Evolutionary conservation across 768 basidiomycete species (phyloP), one percentile per base, ranked within the genome.

Genomic region (Lactarius sanguifluus): DNA sequence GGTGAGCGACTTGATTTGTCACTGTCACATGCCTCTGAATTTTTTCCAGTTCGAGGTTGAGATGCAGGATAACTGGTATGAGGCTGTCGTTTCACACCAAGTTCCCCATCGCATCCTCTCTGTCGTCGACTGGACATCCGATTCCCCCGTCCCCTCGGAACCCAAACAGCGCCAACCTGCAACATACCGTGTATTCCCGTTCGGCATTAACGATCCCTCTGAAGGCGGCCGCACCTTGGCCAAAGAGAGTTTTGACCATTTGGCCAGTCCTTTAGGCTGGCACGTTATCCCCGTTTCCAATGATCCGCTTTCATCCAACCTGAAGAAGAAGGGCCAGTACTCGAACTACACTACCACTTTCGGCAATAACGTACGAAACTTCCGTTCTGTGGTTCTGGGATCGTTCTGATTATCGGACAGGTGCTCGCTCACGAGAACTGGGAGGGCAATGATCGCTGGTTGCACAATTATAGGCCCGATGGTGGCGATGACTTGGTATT

Each of bases 51-150:
- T 95, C 72, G 93, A 95, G 74, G 90, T 96, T 54, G 91, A 94
- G 82, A 93, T 96, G 90, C 74, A 88, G 73, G 88, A 97, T 78
- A 98, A 95, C 77, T 96, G 93, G 93, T 98, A 98, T 72, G 94
- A 98, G 76, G 85, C 94, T 4, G 83, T 92, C 28, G 88, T 99
- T 52, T 88, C 91, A 13, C 87, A 85, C 1, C 75, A 78, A 32
- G 76, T 82, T n/a, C 91, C 93, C 30, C 88, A 94, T 74, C 83
- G 87, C 67, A 88, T 95, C 71, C 79, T 98, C 72, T 88, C 90
- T 32, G 93, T 96, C 43, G 92, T 96, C 68, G 96, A 98, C 75
- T 98, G 95, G 96, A 94, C 89, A 1, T 89, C 90, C n/a, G 94
- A 96, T 74, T 84, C 90, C 5, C 82, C 84, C 5, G 75, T 85